phyloP scores from a whole-genome alignment of 1,284 basidiomycete species.

The Jaminaea rosea region DNA sequence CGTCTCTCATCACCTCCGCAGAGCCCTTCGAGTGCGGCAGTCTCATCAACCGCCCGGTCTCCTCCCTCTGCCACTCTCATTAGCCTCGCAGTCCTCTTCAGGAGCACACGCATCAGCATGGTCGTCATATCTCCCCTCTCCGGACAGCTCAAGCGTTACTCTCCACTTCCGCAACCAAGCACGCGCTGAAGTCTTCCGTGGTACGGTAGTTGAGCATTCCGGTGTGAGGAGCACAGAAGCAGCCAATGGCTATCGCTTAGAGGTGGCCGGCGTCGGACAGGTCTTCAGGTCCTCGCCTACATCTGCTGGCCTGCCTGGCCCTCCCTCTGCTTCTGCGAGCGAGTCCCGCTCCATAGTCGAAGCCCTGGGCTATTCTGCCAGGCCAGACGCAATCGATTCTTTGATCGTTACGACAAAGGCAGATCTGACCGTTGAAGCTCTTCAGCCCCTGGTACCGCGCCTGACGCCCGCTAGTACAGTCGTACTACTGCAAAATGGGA shows the following conservation, averaged over 20 bases:
- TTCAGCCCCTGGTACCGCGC: constrained; percentile 59
- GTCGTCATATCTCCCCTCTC: constrained; percentile 16
- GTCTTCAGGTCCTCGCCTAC: no score
- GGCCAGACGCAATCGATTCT: constrained; percentile 28
- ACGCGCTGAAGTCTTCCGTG: background rate
- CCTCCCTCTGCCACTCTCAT: constrained; percentile 10
- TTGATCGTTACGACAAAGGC: constrained; percentile 79
- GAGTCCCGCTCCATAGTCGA: constrained; percentile 3
- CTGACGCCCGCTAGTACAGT: constrained; percentile 66
- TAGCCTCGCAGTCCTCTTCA: background rate
- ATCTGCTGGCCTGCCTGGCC: no score
- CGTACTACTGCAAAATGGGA: constrained; percentile 78
- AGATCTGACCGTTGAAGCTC: constrained; percentile 56
- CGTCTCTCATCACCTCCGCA: constrained; percentile 38
- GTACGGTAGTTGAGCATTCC: constrained; percentile 19
- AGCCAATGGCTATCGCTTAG: constrained; percentile 23
- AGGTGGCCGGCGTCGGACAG: constrained; percentile 10
- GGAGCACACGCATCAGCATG: background rate
- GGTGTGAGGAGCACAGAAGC: constrained; percentile 22
- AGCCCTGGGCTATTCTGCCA: background rate
- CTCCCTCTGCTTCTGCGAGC: no score
- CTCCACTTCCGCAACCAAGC: constrained; percentile 20
- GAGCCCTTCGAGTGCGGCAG: constrained; percentile 20
- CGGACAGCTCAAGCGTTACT: constrained; percentile 21
- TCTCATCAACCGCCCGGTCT: constrained; percentile 12